These are phyloP conservation scores for Botrytis fabae DNA, from an alignment of 2,329 filamentous ascomycete genomes.

Conservation along the genomic window DNA sequence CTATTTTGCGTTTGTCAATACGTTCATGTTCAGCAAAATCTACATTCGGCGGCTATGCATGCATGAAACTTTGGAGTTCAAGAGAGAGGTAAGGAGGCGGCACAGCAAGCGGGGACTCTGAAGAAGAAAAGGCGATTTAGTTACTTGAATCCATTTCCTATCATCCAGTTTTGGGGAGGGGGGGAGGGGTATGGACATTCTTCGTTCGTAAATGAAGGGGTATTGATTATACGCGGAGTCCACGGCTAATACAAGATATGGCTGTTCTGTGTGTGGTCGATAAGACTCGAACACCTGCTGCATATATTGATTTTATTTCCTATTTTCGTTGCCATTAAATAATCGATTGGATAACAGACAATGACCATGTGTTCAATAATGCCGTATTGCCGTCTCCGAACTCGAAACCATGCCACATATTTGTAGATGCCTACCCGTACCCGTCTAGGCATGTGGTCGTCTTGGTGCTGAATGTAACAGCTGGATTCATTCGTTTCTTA, in stretches of 20 bases:
- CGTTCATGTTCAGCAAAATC: neutral
- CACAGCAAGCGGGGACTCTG: neutral
- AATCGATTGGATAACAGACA: neutral
- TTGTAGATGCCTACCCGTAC: constrained; percentile 6
- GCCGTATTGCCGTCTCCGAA: neutral
- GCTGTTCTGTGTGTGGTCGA: neutral
- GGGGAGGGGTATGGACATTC: no score
- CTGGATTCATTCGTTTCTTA: neutral
- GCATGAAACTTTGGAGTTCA: neutral
- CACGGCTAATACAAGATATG: neutral
- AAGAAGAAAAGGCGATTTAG: neutral
- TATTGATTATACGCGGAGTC: neutral
- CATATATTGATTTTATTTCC: neutral
- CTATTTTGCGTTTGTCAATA: neutral
- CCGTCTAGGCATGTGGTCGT: neutral
- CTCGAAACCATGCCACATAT: neutral
- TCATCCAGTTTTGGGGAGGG: neutral
- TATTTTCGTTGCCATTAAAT: neutral
- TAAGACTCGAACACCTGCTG: neutral
- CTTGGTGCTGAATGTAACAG: neutral
- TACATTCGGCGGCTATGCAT: neutral
- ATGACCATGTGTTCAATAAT: neutral
- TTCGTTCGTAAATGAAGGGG: neutral
- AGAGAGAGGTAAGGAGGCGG: neutral
- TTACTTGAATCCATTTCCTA: no score